Percentiles rank a stretch among this genome's conserved stretches.
These are phyloP conservation scores for Anaeramoeba flamelloides DNA, from an alignment of 78 protist genomes.

Conservation along the genomic window DNA sequence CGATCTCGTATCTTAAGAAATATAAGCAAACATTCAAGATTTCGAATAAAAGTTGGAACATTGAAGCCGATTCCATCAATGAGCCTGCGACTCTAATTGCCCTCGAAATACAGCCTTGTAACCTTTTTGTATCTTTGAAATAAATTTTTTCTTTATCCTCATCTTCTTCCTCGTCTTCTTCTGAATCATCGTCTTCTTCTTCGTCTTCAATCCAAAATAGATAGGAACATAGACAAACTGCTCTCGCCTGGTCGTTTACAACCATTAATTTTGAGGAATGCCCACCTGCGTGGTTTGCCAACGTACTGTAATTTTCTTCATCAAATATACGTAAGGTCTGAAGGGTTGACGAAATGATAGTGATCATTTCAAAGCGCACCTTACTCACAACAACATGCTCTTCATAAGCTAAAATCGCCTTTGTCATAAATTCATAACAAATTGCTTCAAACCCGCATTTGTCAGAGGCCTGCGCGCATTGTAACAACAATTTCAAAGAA, in stretches of 20 bases:
- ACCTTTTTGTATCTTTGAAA: too few relatives aligned
- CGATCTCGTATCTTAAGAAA: too few relatives aligned
- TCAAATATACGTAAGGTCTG: slow-evolving; percentile 8
- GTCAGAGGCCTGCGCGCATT: slow-evolving; percentile 58
- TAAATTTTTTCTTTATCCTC: too few relatives aligned
- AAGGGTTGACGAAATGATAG: slow-evolving; percentile 42
- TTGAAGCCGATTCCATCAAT: too few relatives aligned
- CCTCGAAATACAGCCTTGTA: too few relatives aligned
- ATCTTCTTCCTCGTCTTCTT: too few relatives aligned
- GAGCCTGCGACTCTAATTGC: too few relatives aligned
- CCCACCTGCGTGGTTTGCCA: slow-evolving; percentile 26
- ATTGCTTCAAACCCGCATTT: slow-evolving; percentile 22
- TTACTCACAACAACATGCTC: slow-evolving; percentile 58
- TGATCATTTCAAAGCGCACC: slow-evolving; percentile 42
- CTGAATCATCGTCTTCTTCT: neutral
- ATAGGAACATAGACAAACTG: slow-evolving; percentile 38
- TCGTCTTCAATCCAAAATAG: slow-evolving; percentile 57
- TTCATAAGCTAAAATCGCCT: slow-evolving; percentile 72
- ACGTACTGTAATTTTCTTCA: slow-evolving; percentile 57
- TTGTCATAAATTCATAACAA: slow-evolving; percentile 52
- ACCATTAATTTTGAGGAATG: slow-evolving; percentile 43
- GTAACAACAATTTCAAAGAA: slow-evolving; percentile 58
- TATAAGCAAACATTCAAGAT: too few relatives aligned
- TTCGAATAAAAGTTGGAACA: too few relatives aligned
- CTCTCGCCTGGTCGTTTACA: slow-evolving; percentile 72